Percentiles rank a stretch among this genome's conserved stretches.
phyloP scores from a whole-genome alignment of 768 basidiomycete genomes.

The Rhodotorula babjevae region DNA sequence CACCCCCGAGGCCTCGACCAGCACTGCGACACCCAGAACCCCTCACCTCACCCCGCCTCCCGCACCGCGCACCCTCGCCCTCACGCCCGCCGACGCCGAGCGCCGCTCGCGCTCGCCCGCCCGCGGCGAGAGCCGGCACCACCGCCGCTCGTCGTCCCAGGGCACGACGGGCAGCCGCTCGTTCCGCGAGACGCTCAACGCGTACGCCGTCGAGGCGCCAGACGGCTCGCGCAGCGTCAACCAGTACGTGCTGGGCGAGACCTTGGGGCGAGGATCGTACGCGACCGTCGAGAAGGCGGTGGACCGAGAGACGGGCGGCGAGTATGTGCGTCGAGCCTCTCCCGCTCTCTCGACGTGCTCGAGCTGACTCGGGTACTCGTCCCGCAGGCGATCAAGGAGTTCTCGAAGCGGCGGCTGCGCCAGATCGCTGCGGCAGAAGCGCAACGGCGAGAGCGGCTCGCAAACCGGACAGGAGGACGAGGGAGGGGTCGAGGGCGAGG shows the following conservation, averaged over 20 bases:
- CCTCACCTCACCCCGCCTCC: constrained; percentile 12
- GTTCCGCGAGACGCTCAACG: constrained; percentile 38
- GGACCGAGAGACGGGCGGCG: constrained; percentile 26
- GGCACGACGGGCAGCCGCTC: constrained; percentile 5
- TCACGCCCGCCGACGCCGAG: not conserved
- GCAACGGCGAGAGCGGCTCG: constrained; percentile 5
- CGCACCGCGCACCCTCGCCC: not conserved
- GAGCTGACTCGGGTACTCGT: not conserved
- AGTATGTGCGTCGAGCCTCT: constrained; percentile 18
- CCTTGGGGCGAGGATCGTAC: constrained; percentile 29
- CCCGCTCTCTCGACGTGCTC: not conserved
- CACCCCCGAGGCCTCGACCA: not conserved
- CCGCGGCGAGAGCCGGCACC: constrained; percentile 5
- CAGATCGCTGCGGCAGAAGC: constrained; percentile 28
- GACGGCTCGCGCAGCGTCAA: constrained; percentile 33
- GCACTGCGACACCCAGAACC: not conserved
- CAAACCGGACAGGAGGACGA: constrained; percentile 10
- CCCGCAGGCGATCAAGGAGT: constrained; percentile 35
- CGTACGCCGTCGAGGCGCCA: constrained; percentile 25
- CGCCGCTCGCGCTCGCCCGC: not conserved
- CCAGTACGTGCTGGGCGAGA: constrained; percentile 27
- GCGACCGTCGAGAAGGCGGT: constrained; percentile 34
- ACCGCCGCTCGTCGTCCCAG: constrained; percentile 26
- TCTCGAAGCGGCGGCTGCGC: constrained; percentile 32
- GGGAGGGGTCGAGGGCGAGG: constrained; percentile 16